A percentile compares a stretch with the other conserved stretches of the same genome.
Conservation (phyloP, 176 grass and related monocot species). For the Guadua angustifolia region DNA sequence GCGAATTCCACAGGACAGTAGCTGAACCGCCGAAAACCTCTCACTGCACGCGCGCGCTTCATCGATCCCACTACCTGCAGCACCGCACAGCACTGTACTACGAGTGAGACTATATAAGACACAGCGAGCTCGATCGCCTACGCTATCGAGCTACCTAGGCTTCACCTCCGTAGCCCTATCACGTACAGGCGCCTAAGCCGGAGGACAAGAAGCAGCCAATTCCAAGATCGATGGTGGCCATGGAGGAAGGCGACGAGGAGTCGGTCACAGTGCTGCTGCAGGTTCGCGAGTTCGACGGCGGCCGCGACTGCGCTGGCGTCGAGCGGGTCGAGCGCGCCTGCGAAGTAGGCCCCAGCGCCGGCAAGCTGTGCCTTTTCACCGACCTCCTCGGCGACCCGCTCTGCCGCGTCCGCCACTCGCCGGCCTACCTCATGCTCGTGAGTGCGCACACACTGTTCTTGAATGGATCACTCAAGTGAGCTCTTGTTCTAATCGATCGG, state of each 20-base stretch:
- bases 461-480: neutral
- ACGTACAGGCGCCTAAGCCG: neutral
- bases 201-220: neutral
- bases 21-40: too few species aligned
- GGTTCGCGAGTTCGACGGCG: conserved; percentile 59
- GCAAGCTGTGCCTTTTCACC: conserved; percentile 73
- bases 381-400: conserved; percentile 86
- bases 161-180: neutral
- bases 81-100: too few species aligned
- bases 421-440: conserved; percentile 72
- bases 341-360: conserved; percentile 63
- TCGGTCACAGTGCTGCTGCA: neutral
- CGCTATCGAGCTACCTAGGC: neutral
- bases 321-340: conserved; percentile 61
- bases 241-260: conserved; percentile 23
- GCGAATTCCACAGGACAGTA: too few species aligned
- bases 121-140: neutral
- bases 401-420: conserved; percentile 77
- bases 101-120: neutral
- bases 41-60: too few species aligned
- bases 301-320: conserved; percentile 43
- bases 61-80: too few species aligned
- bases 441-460: neutral
- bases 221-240: neutral
- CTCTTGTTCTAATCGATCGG: neutral